Conservation (phyloP, 805 yeast species). For the Priceomyces fermenticarens region DNA sequence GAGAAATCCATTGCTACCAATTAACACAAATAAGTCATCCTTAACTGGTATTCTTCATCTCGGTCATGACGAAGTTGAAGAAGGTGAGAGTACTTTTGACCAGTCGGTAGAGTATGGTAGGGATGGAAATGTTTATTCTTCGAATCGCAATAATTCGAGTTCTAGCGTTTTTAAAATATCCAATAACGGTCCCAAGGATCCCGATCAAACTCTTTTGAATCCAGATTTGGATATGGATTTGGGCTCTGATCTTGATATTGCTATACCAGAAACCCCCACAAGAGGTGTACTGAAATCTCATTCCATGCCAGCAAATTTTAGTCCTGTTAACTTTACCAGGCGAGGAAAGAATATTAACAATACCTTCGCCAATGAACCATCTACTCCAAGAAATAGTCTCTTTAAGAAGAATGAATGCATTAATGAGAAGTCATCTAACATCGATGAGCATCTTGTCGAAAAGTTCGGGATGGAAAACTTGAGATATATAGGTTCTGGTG, state of each 20-base stretch:
- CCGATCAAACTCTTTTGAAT: conserved; percentile 1
- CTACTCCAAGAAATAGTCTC: conserved; percentile 14
- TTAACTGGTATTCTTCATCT: conserved; percentile 13
- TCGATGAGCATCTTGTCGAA: conserved; percentile 45
- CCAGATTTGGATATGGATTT: conserved; percentile 13
- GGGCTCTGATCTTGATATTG: conserved; percentile 16
- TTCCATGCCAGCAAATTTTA: conserved; percentile 26
- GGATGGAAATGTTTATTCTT: conserved; percentile 16
- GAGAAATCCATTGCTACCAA: conserved; percentile 36
- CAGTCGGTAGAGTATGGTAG: conserved; percentile 41
- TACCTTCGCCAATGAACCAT: conserved; percentile 12
- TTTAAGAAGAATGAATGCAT: conserved; percentile 1
- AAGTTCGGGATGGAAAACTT: conserved; percentile 59
- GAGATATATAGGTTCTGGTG: conserved; percentile 74
- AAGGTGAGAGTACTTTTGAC: conserved; percentile 19
- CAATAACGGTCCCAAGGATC: neutral
- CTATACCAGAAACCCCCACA: conserved; percentile 39
- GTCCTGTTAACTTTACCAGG: conserved; percentile 15
- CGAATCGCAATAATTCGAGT: conserved; percentile 27
- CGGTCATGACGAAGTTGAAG: conserved; percentile 15
- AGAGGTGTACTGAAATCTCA: conserved; percentile 28
- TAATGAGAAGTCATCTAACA: conserved; percentile 7
- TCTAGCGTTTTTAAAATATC: conserved; percentile 31
- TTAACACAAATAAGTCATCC: conserved; percentile 17
- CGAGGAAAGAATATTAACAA: conserved; percentile 3